Conservation (phyloP, 208 protist species). For the Crithidia brevicula region DNA sequence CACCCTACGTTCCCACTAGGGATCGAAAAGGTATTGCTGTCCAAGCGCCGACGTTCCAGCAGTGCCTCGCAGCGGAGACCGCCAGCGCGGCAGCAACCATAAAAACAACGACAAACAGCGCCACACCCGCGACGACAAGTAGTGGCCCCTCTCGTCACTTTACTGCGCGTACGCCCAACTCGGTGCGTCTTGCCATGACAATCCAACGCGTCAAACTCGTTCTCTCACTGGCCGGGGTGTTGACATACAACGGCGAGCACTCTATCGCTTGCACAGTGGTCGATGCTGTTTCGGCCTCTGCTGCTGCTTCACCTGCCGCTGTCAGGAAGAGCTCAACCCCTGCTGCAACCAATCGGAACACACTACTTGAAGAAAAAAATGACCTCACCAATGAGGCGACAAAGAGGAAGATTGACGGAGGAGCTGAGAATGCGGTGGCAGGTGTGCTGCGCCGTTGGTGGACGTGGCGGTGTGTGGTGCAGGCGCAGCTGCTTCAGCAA, state of each 20-base stretch:
- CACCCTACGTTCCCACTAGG: neutral
- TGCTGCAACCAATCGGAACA: no score
- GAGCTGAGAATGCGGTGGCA: no score
- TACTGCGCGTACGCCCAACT: conserved; percentile 5
- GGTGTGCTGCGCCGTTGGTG: conserved; percentile 25
- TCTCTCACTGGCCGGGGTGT: conserved; percentile 8
- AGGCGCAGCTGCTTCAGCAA: conserved; percentile 22
- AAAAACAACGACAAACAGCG: no score
- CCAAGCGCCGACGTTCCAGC: no score
- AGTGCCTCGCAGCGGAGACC: conserved; percentile 16
- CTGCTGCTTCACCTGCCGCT: neutral
- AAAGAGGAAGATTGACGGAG: no score
- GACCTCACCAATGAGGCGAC: no score
- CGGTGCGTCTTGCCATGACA: conserved; percentile 29
- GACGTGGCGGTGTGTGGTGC: conserved; percentile 17
- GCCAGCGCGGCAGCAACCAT: no score
- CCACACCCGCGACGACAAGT: no score
- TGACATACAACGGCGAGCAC: conserved; percentile 17
- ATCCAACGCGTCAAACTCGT: conserved; percentile 36
- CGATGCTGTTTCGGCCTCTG: neutral
- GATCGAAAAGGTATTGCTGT: neutral
- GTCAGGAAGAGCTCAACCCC: no score
- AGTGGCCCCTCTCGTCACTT: neutral
- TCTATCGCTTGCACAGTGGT: conserved; percentile 17
- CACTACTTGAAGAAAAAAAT: no score